Evolutionary conservation across 768 basidiomycete genomes (phyloP).

Genomic region (Lentinula lateritia): DNA sequence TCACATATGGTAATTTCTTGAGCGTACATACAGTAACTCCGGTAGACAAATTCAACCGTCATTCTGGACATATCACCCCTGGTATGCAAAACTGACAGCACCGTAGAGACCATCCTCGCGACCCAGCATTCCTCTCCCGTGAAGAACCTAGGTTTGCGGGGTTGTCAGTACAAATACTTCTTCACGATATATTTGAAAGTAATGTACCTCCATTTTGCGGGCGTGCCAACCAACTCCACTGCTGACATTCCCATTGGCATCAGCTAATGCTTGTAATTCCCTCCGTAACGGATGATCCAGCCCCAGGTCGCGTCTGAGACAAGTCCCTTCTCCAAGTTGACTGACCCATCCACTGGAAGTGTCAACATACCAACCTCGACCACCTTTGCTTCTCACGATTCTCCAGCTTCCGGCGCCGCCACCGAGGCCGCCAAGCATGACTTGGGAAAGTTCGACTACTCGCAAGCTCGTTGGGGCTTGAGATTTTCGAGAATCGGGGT

Average conservation of each 20-base stretch:
- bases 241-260: slow-evolving; percentile 84
- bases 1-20: too few species aligned
- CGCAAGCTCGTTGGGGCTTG: slow-evolving; percentile 69
- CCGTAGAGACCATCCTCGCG: slow-evolving; percentile 93
- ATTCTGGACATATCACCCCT: slow-evolving; percentile 46
- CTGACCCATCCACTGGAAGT: slow-evolving; percentile 79
- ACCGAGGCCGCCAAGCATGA: slow-evolving; percentile 67
- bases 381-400: slow-evolving; percentile 87
- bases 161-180: not conserved
- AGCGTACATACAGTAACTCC: too few species aligned
- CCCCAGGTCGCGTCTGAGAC: slow-evolving; percentile 54
- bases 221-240: slow-evolving; percentile 94
- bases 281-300: slow-evolving; percentile 60
- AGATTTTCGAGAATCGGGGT: slow-evolving; percentile 21
- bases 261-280: slow-evolving; percentile 68
- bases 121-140: slow-evolving; percentile 87
- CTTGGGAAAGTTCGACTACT: slow-evolving; percentile 79
- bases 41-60: too few species aligned
- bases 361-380: slow-evolving; percentile 94
- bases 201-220: slow-evolving; percentile 92
- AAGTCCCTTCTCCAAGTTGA: slow-evolving; percentile 31
- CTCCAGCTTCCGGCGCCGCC: slow-evolving; percentile 83
- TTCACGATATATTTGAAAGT: slow-evolving; percentile 1
- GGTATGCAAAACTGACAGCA: slow-evolving; percentile 91
- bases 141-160: slow-evolving; percentile 52